These are phyloP conservation scores for Kalmusia sp. DNA, from an alignment of 2,329 filamentous ascomycete genomes.

Conservation along the genomic window DNA sequence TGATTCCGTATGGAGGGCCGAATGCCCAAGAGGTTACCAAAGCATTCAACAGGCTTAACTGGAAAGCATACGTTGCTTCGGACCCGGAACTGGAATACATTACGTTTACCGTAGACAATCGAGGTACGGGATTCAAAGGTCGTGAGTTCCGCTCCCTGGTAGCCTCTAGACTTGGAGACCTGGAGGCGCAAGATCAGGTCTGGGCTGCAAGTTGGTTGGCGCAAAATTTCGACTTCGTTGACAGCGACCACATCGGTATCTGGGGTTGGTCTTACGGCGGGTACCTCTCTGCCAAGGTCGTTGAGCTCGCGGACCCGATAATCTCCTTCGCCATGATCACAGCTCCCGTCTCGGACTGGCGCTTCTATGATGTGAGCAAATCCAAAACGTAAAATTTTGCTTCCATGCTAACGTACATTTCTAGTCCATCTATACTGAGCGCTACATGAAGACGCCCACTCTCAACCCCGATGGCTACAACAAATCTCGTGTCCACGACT, in stretches of 20 bases:
- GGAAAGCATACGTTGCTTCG: conserved; percentile 69
- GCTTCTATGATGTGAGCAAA: conserved; percentile 65
- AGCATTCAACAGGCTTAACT: conserved; percentile 61
- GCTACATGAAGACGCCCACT: conserved; percentile 71
- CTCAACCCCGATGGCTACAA: conserved; percentile 68
- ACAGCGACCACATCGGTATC: conserved; percentile 67
- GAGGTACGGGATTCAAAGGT: conserved; percentile 70
- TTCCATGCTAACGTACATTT: neutral
- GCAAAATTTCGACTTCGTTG: conserved; percentile 59
- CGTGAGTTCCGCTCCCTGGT: conserved; percentile 68
- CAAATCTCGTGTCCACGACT: conserved; percentile 64
- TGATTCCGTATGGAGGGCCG: conserved; percentile 73
- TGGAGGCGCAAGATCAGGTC: conserved; percentile 72
- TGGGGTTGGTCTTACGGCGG: conserved; percentile 75
- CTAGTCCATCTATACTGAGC: conserved; percentile 70
- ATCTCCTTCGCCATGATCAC: conserved; percentile 70
- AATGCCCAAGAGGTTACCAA: conserved; percentile 68
- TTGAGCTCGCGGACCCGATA: conserved; percentile 66
- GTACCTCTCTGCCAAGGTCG: conserved; percentile 70
- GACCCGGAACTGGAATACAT: conserved; percentile 73
- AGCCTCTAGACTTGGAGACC: conserved; percentile 64
- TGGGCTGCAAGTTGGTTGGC: conserved; percentile 68
- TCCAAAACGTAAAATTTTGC: neutral
- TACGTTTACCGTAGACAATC: conserved; percentile 72
- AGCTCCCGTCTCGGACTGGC: conserved; percentile 72